Evolutionary conservation across 768 basidiomycete species (phyloP), one percentile per base, ranked within the genome.

Genomic region (Xanthoconium purpureum): DNA sequence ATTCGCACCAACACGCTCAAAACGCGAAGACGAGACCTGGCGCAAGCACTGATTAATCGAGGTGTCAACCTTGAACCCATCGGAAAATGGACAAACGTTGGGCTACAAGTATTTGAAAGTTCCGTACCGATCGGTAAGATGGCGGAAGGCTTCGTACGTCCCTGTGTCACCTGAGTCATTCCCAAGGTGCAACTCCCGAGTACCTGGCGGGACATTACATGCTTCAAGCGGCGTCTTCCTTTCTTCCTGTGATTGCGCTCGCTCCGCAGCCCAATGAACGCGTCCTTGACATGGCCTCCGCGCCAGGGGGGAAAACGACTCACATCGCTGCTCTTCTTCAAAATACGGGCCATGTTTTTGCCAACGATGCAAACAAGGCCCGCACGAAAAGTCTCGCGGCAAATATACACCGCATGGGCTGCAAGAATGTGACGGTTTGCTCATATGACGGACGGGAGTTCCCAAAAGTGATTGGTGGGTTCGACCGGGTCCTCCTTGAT

Each of bases 131-230:
- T 99, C 59, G 96, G 92, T 83, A 64, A 49, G 67, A 58, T 18
- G 44, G 20, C 50, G 35, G 30, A n/a, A 24, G 18, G n/a, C 6
- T 48, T 29, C 17, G 33, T 33, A 18, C 24, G 24, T n/a, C 44
- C 48, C 33, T 20, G 37, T 47, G 8, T 48, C 43, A 49, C 28
- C 13, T 11, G 40, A 30, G 20, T 6, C 14, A 14, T 51, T 33
- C 40, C 33, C 35, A 62, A 87, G 87, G 91, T 70, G 97, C 97
- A 7, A 98, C 97, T 3, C 97, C 97, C 12, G 97, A 99, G 75
- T 99, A 99, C 74, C 84, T 99, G 38, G 94, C 97, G 0, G 97
- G 97, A 3, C 95, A 99, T 70, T 99, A 99, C 74, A 98, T 99
- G 92, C 89, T 98, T 28, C 97, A 99, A 78, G 93, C 97, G 7